Base-by-base conservation (phyloP, 2,329 filamentous ascomycete genomes). In the Emydomyces testavorans region DNA sequence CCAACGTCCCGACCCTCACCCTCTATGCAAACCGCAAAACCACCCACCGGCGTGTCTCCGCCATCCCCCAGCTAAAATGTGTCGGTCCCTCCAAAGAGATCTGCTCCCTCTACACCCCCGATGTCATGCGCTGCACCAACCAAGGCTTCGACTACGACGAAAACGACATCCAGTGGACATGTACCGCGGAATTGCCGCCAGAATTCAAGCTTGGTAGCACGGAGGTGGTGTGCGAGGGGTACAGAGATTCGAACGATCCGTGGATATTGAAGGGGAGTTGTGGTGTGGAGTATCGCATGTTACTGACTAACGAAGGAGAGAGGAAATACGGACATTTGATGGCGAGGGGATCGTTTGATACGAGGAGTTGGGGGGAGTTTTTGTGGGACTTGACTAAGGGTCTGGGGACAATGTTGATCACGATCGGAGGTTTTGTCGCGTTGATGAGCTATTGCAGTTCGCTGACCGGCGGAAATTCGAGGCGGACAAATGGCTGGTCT, bases 151-250 rank as follows among this genome's bases (percentile, higher is more conserved):
- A 83, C 52, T 95, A 95, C 70, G 78, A 79, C 53, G 63, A 71
- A 36, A 80, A 92, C 65, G 84, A 94, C 62, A 75, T 95, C 31
- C 82, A 94, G 67, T 98, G 90, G 90, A 85, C 85, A 23, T 98
- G 90, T 67, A 79, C 78, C n/a, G 77, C 79, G 4, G 70, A 71
- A 2, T 63, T 82, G 1, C 78, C 79, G 0, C 63, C 71, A 8
- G 78, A 82, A 54, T 79, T 82, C 65, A 82, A 82, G 65, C 78
- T 96, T 23, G 89, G 86, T 49, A 76, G 77, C 52, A 95, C 90
- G 8, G 89, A 96, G 53, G 90, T 96, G 48, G 72, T 88, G 8
- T 98, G 92, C 65, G 90, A 98, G 62, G 90, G 92, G 8, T 96
- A 94, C 67, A 71, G 77, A 50, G 73, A 71, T 11, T 67, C 82